These are phyloP conservation scores for Graphilbum ipis-grandicollis DNA, from an alignment of 2,329 filamentous ascomycete genomes.

Conservation along the genomic window DNA sequence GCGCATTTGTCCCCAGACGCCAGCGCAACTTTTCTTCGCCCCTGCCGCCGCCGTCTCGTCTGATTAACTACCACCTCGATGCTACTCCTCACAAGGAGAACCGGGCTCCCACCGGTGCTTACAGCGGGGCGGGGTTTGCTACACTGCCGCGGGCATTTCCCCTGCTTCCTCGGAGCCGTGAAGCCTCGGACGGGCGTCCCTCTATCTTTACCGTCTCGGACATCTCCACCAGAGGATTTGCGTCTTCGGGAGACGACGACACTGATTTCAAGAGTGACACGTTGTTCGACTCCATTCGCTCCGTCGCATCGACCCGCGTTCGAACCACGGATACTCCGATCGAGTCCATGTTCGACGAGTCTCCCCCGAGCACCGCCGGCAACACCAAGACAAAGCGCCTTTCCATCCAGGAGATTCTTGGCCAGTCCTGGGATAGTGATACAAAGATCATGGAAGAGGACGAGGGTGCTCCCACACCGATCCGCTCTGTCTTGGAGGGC, in stretches of 20 bases:
- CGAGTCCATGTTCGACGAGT: constrained; percentile 70
- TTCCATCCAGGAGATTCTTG: constrained; percentile 42
- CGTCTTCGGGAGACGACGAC: constrained; percentile 52
- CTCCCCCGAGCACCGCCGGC: constrained; percentile 41
- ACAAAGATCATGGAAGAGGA: constrained; percentile 46
- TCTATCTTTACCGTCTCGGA: constrained; percentile 54
- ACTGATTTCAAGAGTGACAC: constrained; percentile 66
- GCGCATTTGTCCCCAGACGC: constrained; percentile 9
- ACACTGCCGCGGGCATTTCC: constrained; percentile 12
- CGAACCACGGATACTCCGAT: constrained; percentile 53
- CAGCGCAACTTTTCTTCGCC: constrained; percentile 36
- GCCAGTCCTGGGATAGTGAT: constrained; percentile 34
- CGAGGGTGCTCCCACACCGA: constrained; percentile 35
- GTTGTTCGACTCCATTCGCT: constrained; percentile 60
- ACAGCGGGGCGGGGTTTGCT: neutral
- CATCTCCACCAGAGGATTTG: constrained; percentile 43
- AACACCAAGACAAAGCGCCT: constrained; percentile 34
- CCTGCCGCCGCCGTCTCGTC: constrained; percentile 32
- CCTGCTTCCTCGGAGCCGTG: constrained; percentile 22
- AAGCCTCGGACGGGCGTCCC: constrained; percentile 28
- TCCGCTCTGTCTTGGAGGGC: constrained; percentile 13
- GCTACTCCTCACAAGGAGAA: constrained; percentile 1
- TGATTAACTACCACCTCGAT: constrained; percentile 36
- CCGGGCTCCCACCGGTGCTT: neutral
- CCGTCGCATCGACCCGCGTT: constrained; percentile 47